Evolutionary conservation across 2,329 filamentous ascomycete genomes (phyloP).

Genomic region (Apiospora kogelbergensis): DNA sequence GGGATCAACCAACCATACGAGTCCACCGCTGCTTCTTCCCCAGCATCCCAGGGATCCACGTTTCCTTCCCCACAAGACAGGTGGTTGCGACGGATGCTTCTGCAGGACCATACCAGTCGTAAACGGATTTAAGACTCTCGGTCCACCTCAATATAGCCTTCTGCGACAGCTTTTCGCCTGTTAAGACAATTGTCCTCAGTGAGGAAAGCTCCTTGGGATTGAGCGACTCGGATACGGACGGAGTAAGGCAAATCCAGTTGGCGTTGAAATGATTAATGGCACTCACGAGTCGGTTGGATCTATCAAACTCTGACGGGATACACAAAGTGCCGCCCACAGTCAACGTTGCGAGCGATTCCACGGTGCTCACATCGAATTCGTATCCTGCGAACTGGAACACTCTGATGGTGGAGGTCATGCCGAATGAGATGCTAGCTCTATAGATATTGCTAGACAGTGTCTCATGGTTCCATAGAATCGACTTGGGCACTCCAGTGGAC

Average conservation of each 20-base stretch:
- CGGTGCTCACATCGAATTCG: neutral
- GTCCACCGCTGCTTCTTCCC: neutral
- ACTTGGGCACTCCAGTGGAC: neutral
- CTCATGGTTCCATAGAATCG: neutral
- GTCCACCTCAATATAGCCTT: neutral
- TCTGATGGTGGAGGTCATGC: neutral
- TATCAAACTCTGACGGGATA: neutral
- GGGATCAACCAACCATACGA: neutral
- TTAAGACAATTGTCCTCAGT: neutral
- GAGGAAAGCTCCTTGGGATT: neutral
- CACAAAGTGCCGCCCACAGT: neutral
- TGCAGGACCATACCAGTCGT: neutral
- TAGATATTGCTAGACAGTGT: neutral
- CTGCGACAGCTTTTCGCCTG: neutral
- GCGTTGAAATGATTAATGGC: neutral
- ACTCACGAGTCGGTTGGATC: neutral
- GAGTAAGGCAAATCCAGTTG: neutral
- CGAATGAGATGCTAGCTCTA: neutral
- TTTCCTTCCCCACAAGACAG: neutral
- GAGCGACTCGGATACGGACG: constrained; percentile 1
- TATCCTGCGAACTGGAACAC: neutral
- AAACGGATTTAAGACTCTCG: neutral
- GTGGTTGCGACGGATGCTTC: neutral
- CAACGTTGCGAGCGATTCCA: neutral
- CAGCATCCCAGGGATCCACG: neutral